Base-by-base conservation (phyloP, 1,284 basidiomycete species). In the Fomitopsis palustris region DNA sequence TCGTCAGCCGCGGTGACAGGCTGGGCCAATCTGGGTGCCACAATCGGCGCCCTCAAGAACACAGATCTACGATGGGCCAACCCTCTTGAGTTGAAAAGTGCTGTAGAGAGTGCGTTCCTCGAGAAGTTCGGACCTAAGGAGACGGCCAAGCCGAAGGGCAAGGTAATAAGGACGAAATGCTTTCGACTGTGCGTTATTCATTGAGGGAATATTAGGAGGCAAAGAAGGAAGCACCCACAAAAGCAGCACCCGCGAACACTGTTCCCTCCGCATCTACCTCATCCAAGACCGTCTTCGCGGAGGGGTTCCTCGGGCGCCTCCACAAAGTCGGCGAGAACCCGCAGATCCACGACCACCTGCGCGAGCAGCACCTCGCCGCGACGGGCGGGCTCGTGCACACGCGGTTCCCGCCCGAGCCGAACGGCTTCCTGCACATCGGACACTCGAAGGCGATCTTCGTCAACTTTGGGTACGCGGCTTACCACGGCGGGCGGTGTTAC, bases 371-470 rank as follows among this genome's bases (percentile, higher is more conserved):
- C 72, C 79, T 99, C 49, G 81, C 82, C 17, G 83, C 82, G 17
- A 98, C 97, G 0, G 85, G 85, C 27, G 94, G 95, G 14, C 78
- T 84, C 61, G 95, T 99, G 5, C 90, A 91, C 78, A 99, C 97
- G 7, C 94, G 97, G 39, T 99, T 99, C 78, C 97, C 97, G 23
- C 97, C 97, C 3, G 97, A 99, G 77, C 97, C 97, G 2, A 99
- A 99, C 72, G 96, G 96, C 5, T 98, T 86, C 77, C 81, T 98
- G 53, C 96, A 98, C 73, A 95, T 98, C 61, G 96, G 95, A 4
- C 97, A 99, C 71, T 97, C 96, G 56, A 99, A 99, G 74, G 96
- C 97, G 7, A 98, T 99, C 69, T 97, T 98, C 69, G 88, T 99
- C 66, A 93, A 97, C 77, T 99, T 99, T 75, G 97, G 97, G 31